Evolutionary conservation across 805 yeast genomes (phyloP).

Genomic region (Candida incommunis): DNA sequence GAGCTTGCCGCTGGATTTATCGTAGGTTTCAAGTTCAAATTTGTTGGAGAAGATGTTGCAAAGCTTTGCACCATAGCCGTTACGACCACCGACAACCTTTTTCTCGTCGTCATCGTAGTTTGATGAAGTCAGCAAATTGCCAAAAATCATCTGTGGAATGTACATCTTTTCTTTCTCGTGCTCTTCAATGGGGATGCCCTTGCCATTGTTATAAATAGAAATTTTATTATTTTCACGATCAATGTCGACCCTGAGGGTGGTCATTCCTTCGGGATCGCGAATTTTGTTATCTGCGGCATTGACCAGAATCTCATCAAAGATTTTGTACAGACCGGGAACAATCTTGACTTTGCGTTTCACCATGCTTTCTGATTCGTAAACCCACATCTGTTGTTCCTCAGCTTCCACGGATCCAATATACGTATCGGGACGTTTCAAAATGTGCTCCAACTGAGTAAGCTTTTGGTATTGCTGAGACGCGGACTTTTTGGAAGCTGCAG

Average conservation of each 20-base stretch:
- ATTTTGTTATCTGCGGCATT: slow-evolving; percentile 98
- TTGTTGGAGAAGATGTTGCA: slow-evolving; percentile 92
- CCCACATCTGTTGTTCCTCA: slow-evolving; percentile 73
- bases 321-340: slow-evolving; percentile 93
- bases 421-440: slow-evolving; percentile 93
- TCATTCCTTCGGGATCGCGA: slow-evolving; percentile 87
- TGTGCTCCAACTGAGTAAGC: slow-evolving; percentile 90
- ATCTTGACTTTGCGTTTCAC: slow-evolving; percentile 42
- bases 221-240: slow-evolving; percentile 62
- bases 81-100: slow-evolving; percentile 97
- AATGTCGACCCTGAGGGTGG: slow-evolving; percentile 67
- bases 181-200: slow-evolving; percentile 88
- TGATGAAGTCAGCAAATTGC: slow-evolving; percentile 85
- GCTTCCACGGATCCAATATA: slow-evolving; percentile 91
- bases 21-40: slow-evolving; percentile 82
- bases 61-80: slow-evolving; percentile 94
- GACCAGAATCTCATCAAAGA: slow-evolving; percentile 91
- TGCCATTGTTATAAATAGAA: slow-evolving; percentile 81
- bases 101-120: slow-evolving; percentile 92
- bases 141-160: slow-evolving; percentile 93
- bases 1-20: slow-evolving; percentile 41
- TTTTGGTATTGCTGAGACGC: slow-evolving; percentile 76
- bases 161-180: slow-evolving; percentile 83
- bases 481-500: slow-evolving; percentile 18
- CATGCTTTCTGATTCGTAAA: slow-evolving; percentile 56